phyloP scores from a whole-genome alignment of 805 yeast species.

The Kluyveromyces starmeri region DNA sequence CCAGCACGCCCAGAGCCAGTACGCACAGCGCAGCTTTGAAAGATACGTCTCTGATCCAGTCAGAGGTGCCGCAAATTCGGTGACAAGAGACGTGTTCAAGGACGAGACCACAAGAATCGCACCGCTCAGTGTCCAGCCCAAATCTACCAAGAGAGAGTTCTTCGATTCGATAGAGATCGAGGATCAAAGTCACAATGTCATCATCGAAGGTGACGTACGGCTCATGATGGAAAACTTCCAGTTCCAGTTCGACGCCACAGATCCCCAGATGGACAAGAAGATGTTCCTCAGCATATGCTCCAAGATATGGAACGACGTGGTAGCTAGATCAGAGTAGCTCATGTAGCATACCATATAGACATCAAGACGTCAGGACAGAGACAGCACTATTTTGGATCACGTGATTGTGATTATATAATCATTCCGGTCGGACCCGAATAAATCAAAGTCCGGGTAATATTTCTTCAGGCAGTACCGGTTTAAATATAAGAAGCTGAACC shows the following conservation, averaged over 20 bases:
- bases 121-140: slow-evolving; percentile 8
- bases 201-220: slow-evolving; percentile 22
- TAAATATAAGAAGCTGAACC: too few relatives aligned
- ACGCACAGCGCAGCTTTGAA: slow-evolving; percentile 1
- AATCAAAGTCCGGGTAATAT: too few relatives aligned
- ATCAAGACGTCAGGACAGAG: too few relatives aligned
- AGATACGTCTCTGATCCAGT: background rate
- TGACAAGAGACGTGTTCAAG: slow-evolving; percentile 7
- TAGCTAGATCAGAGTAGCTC: slow-evolving; percentile 2
- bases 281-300: slow-evolving; percentile 28
- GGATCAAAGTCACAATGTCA: slow-evolving; percentile 3
- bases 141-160: slow-evolving; percentile 8
- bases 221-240: slow-evolving; percentile 20
- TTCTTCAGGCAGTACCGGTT: too few relatives aligned
- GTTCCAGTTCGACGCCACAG: slow-evolving; percentile 18
- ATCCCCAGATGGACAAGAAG: slow-evolving; percentile 21
- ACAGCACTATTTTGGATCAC: too few relatives aligned
- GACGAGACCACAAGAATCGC: slow-evolving; percentile 8
- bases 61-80: slow-evolving; percentile 1
- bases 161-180: slow-evolving; percentile 4
- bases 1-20: background rate
- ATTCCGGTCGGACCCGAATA: too few relatives aligned
- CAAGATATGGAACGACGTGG: slow-evolving; percentile 27
- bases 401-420: too few relatives aligned
- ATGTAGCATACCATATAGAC: too few relatives aligned